phyloP scores from a whole-genome alignment of 768 basidiomycete genomes.

The Phaffia australis region DNA sequence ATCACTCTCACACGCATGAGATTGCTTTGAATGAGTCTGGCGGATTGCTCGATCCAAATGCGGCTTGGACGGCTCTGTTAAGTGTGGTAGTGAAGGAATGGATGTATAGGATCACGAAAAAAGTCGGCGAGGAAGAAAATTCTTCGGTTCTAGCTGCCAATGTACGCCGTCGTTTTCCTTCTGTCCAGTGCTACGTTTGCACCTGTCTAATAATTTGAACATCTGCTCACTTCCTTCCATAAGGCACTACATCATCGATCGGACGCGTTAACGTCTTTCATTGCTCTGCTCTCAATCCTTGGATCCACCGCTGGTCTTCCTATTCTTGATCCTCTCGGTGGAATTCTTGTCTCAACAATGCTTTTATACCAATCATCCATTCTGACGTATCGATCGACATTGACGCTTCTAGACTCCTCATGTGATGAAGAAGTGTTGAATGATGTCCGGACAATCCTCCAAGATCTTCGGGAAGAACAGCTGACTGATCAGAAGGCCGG shows the following conservation, averaged over 20 bases:
- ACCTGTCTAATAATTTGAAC: neutral
- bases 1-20: conserved; percentile 41
- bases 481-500: neutral
- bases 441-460: neutral
- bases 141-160: conserved; percentile 91
- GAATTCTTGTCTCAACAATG: conserved; percentile 42
- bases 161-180: conserved; percentile 35
- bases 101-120: conserved; percentile 77
- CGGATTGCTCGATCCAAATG: conserved; percentile 67
- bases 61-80: conserved; percentile 85
- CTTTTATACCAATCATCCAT: conserved; percentile 31
- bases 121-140: conserved; percentile 80
- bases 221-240: neutral
- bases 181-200: neutral
- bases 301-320: conserved; percentile 75
- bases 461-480: conserved; percentile 6
- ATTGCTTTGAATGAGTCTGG: conserved; percentile 41
- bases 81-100: conserved; percentile 81
- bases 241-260: conserved; percentile 56
- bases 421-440: neutral
- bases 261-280: conserved; percentile 84
- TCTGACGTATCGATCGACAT: conserved; percentile 10
- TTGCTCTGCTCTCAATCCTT: conserved; percentile 84
- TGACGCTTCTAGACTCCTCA: conserved; percentile 20
- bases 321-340: conserved; percentile 88